Evolutionary conservation across 257 asterid species (phyloP), one percentile per base, ranked within the genome.

Genomic region (Nicotiana attenuata): DNA sequence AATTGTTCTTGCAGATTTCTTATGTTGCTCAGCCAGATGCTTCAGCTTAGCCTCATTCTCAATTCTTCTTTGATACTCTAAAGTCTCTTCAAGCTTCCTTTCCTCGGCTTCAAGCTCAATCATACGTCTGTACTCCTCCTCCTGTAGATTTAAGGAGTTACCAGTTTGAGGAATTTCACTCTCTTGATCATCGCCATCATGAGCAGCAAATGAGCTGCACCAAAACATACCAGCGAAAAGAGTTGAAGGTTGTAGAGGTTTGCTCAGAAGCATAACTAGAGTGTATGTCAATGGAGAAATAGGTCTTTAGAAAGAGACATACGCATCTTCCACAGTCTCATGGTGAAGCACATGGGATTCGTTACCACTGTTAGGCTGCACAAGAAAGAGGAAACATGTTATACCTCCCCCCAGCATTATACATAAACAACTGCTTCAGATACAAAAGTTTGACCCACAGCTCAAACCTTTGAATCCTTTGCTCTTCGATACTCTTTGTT

Each of bases 61-160:
- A 73, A 96, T 91, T 47, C 93, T 91, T 78, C 99, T 91, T 89
- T 96, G 99, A 88, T 92, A 93, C 81, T 94, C 98, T 89, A 96
- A 84, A 81, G 98, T 93, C 89, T 94, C 99, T 91, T 96, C 97
- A 81, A 96, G 98, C 92, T 94, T 93, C 87, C 97, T 94, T 87
- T 94, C 99, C 87, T 96, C 98, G 3, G 97, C 98, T 89, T 94
- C 99, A 84, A 94, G 97, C 85, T 94, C 98, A 85, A 92, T 89
- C 88, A 81, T 88, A 56, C 85, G 97, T 78, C 87, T 90, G 86
- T 87, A 84, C 84, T 94, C 99, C 85, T 91, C 97, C 83, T 91
- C 93, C 83, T 86, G 89, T 59, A 86, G 86, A 69, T 76, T 88
- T 63, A 88, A 82, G 81, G 88, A 85, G 77, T 89, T 96, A 79